phyloP scores from a whole-genome alignment of 495 filamentous ascomycete species.

The Hypomontagnella submonticulosa region DNA sequence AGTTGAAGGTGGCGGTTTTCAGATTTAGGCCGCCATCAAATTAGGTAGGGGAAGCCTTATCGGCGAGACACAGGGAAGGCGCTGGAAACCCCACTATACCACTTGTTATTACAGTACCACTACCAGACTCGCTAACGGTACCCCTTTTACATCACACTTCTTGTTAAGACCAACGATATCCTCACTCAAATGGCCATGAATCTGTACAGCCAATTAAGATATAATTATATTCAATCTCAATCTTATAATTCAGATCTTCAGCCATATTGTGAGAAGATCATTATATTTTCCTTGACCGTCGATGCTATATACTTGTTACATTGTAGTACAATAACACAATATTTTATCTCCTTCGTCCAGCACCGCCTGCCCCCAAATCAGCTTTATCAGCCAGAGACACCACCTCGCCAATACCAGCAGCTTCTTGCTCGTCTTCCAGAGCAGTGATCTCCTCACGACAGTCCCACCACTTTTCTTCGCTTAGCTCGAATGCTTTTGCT shows the following conservation, averaged over 20 bases:
- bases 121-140: no score
- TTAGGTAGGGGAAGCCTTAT: slow-evolving; percentile 12
- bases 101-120: neutral
- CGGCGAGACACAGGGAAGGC: slow-evolving; percentile 3
- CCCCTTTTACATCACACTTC: no score
- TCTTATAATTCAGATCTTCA: no score
- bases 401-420: slow-evolving; percentile 93
- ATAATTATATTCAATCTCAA: no score
- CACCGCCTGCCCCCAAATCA: slow-evolving; percentile 64
- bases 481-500: slow-evolving; percentile 84
- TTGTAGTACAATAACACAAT: neutral
- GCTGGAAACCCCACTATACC: slow-evolving; percentile 19
- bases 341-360: slow-evolving; percentile 66
- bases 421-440: slow-evolving; percentile 95
- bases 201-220: no score
- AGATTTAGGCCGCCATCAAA: slow-evolving; percentile 1
- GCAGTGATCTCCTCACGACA: slow-evolving; percentile 92
- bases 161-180: no score
- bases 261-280: no score
- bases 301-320: neutral
- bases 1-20: slow-evolving; percentile 1
- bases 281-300: neutral
- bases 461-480: slow-evolving; percentile 99
- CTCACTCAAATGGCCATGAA: no score
- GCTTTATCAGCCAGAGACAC: slow-evolving; percentile 81